Evolutionary conservation across 1,139 yeast species (phyloP).

Genomic region (Candida sp.): DNA sequence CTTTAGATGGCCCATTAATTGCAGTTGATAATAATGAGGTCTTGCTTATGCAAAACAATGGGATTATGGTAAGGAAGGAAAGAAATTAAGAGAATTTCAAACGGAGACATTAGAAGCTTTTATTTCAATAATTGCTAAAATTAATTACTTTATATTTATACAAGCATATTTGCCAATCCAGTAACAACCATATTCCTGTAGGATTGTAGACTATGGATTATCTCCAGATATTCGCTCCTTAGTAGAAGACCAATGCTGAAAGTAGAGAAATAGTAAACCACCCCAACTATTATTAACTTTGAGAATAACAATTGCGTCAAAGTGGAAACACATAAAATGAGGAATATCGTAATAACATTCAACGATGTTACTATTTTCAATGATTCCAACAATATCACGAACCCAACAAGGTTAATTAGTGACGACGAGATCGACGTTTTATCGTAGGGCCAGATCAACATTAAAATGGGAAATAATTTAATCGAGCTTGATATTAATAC

Average conservation of each 20-base stretch:
- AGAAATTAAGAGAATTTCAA: background rate
- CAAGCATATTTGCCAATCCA: background rate
- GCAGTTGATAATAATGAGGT: constrained; percentile 64
- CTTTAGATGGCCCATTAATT: constrained; percentile 80
- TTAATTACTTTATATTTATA: background rate
- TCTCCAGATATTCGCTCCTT: background rate
- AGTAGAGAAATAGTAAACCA: background rate
- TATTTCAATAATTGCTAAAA: too few species aligned
- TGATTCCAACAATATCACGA: constrained; percentile 65
- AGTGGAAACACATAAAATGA: background rate
- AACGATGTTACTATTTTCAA: constrained; percentile 39
- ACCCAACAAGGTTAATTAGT: constrained; percentile 60
- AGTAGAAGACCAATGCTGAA: background rate
- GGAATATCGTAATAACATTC: background rate
- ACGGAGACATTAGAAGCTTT: too few species aligned
- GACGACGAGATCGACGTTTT: constrained; percentile 57
- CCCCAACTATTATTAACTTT: background rate
- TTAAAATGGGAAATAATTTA: constrained; percentile 84
- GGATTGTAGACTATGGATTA: background rate
- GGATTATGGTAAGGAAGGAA: constrained; percentile 27
- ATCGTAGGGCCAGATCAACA: constrained; percentile 97
- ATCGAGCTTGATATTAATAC: constrained; percentile 74
- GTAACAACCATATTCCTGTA: background rate
- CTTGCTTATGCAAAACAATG: constrained; percentile 57
- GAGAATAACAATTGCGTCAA: background rate